Evolutionary conservation across 2,329 filamentous ascomycete species (phyloP), one percentile per base, ranked within the genome.

Genomic region (Ophiostoma himal-ulmi): DNA sequence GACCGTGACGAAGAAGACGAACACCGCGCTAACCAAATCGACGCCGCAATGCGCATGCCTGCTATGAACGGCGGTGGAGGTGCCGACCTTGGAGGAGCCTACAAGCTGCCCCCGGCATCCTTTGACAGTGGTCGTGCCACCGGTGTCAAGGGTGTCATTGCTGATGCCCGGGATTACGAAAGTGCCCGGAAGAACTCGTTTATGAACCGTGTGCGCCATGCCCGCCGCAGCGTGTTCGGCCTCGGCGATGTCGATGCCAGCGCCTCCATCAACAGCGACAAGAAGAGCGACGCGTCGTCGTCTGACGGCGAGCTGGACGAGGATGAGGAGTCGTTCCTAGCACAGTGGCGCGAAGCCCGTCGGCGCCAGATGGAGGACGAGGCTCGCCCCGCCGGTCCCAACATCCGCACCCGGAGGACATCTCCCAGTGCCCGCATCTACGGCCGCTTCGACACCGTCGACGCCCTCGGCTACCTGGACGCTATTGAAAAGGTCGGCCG

Each of bases 401-500:
- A 78, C 73, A 79, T 84, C 74, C 85, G 85, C 73, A 91, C 84
- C 73, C 84, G 91, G 76, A 87, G 89, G 76, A 90, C 88, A 69
- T 94, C 90, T 78, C 92, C 93, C 0, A 93, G 90, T 75, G 86
- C 91, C 73, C 84, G 91, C 74, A 84, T 90, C 71, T 98, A 91
- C 78, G 95, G 95, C 30, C 86, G 85, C 14, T 82, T 98, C 73
- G 90, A 94, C 73, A 86, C 88, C 71, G 95, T 98, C 1, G 94
- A 98, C 82, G 94, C 93, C 8, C 83, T 91, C 74, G 95, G 94
- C 22, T 99, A 96, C 76, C 85, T 99, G n/a, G 94, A 98, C 79
- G 94, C 94, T 70, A 93, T 98, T 75, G 95, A 99, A 81, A 95
- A 93, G 80, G 92, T 94, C 5, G 84, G 88, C 54, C 81, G 89